Evolutionary conservation across 2,329 filamentous ascomycete genomes (phyloP).

Genomic region (Alternaria dauci): DNA sequence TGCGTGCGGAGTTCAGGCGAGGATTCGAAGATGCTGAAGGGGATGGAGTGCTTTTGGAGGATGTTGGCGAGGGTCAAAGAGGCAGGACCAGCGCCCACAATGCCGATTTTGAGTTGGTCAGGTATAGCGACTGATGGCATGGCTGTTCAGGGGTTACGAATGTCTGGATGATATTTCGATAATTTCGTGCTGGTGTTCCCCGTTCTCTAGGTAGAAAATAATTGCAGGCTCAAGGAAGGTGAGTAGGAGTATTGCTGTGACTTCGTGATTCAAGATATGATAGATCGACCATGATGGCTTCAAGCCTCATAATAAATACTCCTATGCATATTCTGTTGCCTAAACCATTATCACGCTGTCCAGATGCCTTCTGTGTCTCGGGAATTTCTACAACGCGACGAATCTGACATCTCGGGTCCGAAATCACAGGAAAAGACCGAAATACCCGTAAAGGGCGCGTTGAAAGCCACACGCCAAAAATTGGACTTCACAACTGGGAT

Average conservation of each 20-base stretch:
- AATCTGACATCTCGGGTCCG: neutral
- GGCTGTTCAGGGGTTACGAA: neutral
- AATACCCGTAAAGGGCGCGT: neutral
- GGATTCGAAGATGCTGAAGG: conserved; percentile 59
- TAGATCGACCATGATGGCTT: neutral
- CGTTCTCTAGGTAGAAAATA: neutral
- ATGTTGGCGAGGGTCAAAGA: conserved; percentile 63
- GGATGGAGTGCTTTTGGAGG: conserved; percentile 57
- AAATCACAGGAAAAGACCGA: neutral
- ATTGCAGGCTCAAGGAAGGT: neutral
- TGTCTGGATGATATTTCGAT: neutral
- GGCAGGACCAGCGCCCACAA: conserved; percentile 52
- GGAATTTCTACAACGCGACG: neutral
- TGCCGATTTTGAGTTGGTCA: conserved; percentile 39
- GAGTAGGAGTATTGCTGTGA: neutral
- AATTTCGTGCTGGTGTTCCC: neutral
- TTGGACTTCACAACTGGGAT: neutral
- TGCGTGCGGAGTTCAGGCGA: conserved; percentile 45
- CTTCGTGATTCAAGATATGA: neutral
- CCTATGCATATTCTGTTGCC: neutral
- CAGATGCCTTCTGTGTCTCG: neutral
- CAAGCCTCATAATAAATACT: neutral
- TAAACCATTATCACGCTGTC: neutral
- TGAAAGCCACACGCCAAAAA: neutral
- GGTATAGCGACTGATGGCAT: neutral